phyloP scores from a whole-genome alignment of 2,329 filamentous ascomycete species.

The Samsoniella hepiali region DNA sequence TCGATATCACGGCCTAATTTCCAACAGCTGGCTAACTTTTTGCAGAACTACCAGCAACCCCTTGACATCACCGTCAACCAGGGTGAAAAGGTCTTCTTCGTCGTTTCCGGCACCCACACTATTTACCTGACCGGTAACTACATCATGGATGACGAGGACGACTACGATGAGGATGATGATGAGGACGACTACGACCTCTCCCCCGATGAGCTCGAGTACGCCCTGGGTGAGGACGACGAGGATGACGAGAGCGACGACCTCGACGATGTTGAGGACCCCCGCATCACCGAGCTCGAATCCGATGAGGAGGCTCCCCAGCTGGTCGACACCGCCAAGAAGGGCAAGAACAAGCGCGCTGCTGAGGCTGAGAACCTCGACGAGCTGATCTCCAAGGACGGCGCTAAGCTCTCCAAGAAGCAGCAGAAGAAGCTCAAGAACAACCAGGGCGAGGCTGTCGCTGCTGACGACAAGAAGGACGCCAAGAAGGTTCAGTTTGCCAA shows the following conservation, averaged over 20 bases:
- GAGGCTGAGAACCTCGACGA: slow-evolving; percentile 78
- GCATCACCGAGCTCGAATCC: slow-evolving; percentile 77
- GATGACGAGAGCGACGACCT: slow-evolving; percentile 73
- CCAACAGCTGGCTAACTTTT: slow-evolving; percentile 27
- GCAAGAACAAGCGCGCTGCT: slow-evolving; percentile 93
- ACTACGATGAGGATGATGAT: slow-evolving; percentile 61
- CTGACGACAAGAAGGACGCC: slow-evolving; percentile 60
- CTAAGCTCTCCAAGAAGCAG: slow-evolving; percentile 91
- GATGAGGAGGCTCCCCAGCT: slow-evolving; percentile 70
- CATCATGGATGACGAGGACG: slow-evolving; percentile 68
- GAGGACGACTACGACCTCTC: slow-evolving; percentile 78
- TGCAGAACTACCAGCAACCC: slow-evolving; percentile 82
- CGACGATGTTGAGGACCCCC: slow-evolving; percentile 73
- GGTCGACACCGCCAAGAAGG: slow-evolving; percentile 55
- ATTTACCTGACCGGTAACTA: slow-evolving; percentile 97
- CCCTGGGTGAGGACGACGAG: slow-evolving; percentile 69
- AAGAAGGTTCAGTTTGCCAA: slow-evolving; percentile 99
- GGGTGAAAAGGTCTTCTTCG: slow-evolving; percentile 88
- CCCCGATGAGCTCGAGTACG: slow-evolving; percentile 73
- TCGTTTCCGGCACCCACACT: slow-evolving; percentile 83
- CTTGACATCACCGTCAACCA: slow-evolving; percentile 90
- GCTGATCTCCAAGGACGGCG: slow-evolving; percentile 75
- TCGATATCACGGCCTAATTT: background rate
- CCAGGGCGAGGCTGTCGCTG: slow-evolving; percentile 77
- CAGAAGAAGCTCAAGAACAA: slow-evolving; percentile 99